Percentiles rank a stretch among this genome's conserved stretches.
These are phyloP conservation scores for Fusarium armeniacum DNA, from an alignment of 2,329 filamentous ascomycete genomes.

Conservation along the genomic window DNA sequence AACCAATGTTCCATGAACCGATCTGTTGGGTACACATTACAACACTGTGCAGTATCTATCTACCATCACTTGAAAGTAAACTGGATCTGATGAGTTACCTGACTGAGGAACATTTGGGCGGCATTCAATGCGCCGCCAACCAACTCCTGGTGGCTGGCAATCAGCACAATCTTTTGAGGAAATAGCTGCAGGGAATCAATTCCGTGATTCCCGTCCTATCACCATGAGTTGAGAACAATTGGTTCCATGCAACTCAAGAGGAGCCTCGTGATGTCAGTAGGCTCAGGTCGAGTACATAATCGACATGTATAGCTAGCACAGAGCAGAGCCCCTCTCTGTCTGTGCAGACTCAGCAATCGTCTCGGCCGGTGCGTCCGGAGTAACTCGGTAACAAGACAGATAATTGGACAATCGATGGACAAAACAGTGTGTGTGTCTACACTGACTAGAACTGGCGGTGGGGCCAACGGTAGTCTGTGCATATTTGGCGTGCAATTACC, in stretches of 20 bases:
- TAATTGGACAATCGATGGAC: slow-evolving; percentile 16
- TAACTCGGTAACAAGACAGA: slow-evolving; percentile 31
- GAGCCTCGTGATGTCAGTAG: slow-evolving; percentile 27
- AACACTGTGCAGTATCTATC: slow-evolving; percentile 12
- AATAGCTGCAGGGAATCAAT: slow-evolving; percentile 18
- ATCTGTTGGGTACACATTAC: slow-evolving; percentile 29
- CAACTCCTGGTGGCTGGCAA: slow-evolving; percentile 21
- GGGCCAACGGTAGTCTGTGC: slow-evolving; percentile 39
- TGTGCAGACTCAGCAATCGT: slow-evolving; percentile 31
- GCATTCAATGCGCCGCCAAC: slow-evolving; percentile 28
- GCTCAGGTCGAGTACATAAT: not conserved
- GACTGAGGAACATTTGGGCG: slow-evolving; percentile 23
- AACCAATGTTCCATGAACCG: slow-evolving; percentile 38
- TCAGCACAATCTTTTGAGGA: slow-evolving; percentile 12
- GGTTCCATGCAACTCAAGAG: slow-evolving; percentile 6
- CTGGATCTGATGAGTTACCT: slow-evolving; percentile 21
- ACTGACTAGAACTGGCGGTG: slow-evolving; percentile 25
- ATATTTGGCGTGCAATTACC: slow-evolving; percentile 43
- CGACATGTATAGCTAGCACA: slow-evolving; percentile 2
- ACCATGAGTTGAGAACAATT: slow-evolving; percentile 12
- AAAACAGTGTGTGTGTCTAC: slow-evolving; percentile 18
- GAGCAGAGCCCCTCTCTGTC: slow-evolving; percentile 22
- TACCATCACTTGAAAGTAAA: slow-evolving; percentile 22
- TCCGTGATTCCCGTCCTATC: slow-evolving; percentile 23
- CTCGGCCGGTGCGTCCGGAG: slow-evolving; percentile 46